Conservation (phyloP, 2,329 filamentous ascomycete genomes). For the Xylariaceae sp. region DNA sequence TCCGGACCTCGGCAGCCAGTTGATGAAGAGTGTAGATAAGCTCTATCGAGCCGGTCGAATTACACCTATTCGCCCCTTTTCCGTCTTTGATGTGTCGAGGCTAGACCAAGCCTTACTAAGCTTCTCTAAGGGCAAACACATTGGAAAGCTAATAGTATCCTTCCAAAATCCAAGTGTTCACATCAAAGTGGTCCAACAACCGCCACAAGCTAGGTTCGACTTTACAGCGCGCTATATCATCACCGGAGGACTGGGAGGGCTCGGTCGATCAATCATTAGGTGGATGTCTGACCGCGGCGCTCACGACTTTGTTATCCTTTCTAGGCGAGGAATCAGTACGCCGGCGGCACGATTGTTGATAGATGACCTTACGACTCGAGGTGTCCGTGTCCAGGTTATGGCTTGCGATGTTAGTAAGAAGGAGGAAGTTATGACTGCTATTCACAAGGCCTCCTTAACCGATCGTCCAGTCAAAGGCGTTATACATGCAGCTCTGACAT, state of each 20-base stretch:
- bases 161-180: constrained; percentile 11
- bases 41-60: constrained; percentile 14
- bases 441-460: not conserved
- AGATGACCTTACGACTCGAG: not conserved
- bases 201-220: constrained; percentile 17
- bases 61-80: constrained; percentile 8
- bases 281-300: constrained; percentile 32
- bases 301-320: constrained; percentile 26
- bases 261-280: constrained; percentile 17
- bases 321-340: too few species aligned
- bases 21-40: constrained; percentile 14
- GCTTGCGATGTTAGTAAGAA: not conserved
- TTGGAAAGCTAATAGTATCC: constrained; percentile 32
- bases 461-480: constrained; percentile 23
- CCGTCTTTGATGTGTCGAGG: constrained; percentile 7
- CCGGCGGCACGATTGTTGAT: constrained; percentile 2
- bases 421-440: too few species aligned
- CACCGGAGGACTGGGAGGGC: constrained; percentile 23
- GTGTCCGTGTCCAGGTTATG: not conserved
- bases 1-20: constrained; percentile 1
- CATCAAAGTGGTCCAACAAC: constrained; percentile 3
- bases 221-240: constrained; percentile 27
- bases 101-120: too few species aligned
- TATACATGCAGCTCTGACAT: constrained; percentile 3
- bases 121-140: constrained; percentile 23